Evolutionary conservation across 2,329 filamentous ascomycete genomes (phyloP).

Genomic region (Cordyceps fumosorosea): DNA sequence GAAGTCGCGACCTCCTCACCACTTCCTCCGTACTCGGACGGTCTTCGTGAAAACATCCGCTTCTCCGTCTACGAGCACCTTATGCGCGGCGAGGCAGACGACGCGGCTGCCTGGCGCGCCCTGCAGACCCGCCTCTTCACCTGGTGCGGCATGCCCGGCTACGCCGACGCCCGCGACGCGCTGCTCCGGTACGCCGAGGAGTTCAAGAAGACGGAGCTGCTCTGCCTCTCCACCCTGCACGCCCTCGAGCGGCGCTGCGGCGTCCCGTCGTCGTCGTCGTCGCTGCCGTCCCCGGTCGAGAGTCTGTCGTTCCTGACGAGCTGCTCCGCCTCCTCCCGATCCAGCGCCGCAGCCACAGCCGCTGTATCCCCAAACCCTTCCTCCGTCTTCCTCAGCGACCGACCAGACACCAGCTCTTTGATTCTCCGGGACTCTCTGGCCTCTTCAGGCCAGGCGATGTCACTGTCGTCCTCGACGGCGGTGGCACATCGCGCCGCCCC

Average conservation of each 20-base stretch:
- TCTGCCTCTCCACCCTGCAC: slow-evolving; percentile 11
- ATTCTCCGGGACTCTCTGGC: background rate
- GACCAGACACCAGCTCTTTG: background rate
- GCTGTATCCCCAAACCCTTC: background rate
- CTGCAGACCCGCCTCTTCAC: slow-evolving; percentile 26
- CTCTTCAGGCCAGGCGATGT: background rate
- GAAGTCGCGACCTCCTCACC: slow-evolving; percentile 21
- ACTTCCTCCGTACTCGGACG: slow-evolving; percentile 23
- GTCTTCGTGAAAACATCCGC: slow-evolving; percentile 29
- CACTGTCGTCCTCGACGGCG: slow-evolving; percentile 1
- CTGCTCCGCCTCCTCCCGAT: background rate
- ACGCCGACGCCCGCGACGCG: slow-evolving; percentile 22
- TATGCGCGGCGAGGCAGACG: slow-evolving; percentile 20
- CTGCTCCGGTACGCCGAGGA: slow-evolving; percentile 28
- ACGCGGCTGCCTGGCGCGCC: slow-evolving; percentile 17
- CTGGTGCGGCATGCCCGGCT: slow-evolving; percentile 28
- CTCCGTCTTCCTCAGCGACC: background rate
- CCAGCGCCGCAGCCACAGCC: background rate
- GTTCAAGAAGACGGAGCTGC: slow-evolving; percentile 27
- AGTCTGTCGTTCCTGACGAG: background rate
- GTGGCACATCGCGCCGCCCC: slow-evolving; percentile 26
- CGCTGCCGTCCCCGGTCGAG: background rate
- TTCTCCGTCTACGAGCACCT: slow-evolving; percentile 30
- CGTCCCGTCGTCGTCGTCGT: background rate
- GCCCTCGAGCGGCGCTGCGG: background rate